Base-by-base conservation (phyloP, 2,329 filamentous ascomycete genomes). In the Coniochaeta pulveracea region DNA sequence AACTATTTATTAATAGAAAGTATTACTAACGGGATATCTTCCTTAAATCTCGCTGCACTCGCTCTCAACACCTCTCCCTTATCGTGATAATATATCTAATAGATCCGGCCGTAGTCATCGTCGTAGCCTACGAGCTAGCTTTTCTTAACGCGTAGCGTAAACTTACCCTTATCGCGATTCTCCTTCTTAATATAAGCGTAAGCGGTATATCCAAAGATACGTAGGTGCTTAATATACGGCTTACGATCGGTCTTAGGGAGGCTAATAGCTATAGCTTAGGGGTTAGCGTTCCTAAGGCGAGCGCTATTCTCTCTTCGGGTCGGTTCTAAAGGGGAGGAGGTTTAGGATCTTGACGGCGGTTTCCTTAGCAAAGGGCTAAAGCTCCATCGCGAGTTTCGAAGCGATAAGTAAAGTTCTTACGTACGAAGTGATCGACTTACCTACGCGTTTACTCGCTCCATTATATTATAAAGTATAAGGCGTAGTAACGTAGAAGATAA, bases 161-260 rank as follows among this genome's bases (percentile, higher is more conserved):
- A 23, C 8, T n/a, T 23, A 23, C 21, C 21, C 21, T 23, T 23
- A 23, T 23, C n/a, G 21, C 24, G 12, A 12, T 27, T 15, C 9
- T 27, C 12, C n/a, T 27, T 27, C 25, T 27, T 27, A 15, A 27
- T n/a, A 15, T 27, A 27, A 15, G 25, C 25, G 25, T 27, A 27
- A 6, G 25, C 11, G 4, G 25, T 27, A 8, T 27, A 27, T 12
- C 25, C 25, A 15, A 15, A 27, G 25, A 27, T 15, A 4, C 12
- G 12, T 4, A 27, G 11, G 17, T 27, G 12, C 10, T 27, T 12
- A 15, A 27, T 27, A 14, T 6, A 27, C 5, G 10, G 25, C 25
- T 27, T 27, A 10, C 11, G 10, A 3, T 27, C 4, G 4, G 4
- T 10, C 25, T 8, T 4, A 4, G 25, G 25, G 4, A 27, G 10